These are phyloP conservation scores for Moesziomyces antarcticus DNA, from an alignment of 1,284 basidiomycete genomes.

Conservation along the genomic window DNA sequence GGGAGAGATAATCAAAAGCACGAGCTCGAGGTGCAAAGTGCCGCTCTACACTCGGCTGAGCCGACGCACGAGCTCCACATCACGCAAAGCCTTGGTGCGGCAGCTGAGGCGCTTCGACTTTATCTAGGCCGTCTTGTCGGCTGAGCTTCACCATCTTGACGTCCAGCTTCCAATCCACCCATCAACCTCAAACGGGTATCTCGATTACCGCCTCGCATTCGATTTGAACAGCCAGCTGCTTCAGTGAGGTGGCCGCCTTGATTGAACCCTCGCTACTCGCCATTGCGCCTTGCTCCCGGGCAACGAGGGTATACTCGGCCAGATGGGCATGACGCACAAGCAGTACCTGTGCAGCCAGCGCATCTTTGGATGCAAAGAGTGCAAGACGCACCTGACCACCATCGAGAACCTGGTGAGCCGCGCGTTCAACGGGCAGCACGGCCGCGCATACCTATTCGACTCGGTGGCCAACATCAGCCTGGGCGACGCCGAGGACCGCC, in stretches of 20 bases:
- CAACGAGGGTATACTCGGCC: not conserved
- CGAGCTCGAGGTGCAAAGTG: no score
- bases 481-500: conserved; percentile 86
- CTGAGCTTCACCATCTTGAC: no score
- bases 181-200: not conserved
- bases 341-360: conserved; percentile 83
- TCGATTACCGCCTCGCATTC: no score
- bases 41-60: not conserved
- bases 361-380: conserved; percentile 89
- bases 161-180: not conserved
- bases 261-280: no score
- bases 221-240: no score
- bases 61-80: not conserved
- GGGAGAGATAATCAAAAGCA: not conserved
- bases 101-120: no score
- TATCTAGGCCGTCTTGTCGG: no score
- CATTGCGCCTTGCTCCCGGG: no score
- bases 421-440: conserved; percentile 81
- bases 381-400: conserved; percentile 92
- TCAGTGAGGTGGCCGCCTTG: not conserved
- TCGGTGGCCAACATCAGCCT: conserved; percentile 88
- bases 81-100: not conserved
- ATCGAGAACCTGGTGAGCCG: conserved; percentile 88
- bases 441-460: conserved; percentile 91
- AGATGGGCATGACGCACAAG: conserved; percentile 88